Percentiles rank a stretch among this genome's conserved stretches.
Conservation (phyloP, 441 rosid species). For the Macaranga tanarius region DNA sequence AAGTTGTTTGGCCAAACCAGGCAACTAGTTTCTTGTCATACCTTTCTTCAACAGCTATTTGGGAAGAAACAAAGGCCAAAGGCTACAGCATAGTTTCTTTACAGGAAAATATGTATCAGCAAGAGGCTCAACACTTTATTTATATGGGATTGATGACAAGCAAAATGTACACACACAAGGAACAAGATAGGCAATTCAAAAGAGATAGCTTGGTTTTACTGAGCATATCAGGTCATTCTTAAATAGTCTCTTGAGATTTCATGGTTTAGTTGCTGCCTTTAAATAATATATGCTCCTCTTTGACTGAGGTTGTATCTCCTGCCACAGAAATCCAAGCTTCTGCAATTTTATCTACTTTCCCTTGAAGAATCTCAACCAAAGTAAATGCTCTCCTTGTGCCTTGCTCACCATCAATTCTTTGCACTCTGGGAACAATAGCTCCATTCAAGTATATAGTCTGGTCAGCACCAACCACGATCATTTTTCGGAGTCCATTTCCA, state of each 20-base stretch:
- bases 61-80: background rate
- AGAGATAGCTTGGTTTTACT: background rate
- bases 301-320: conserved; percentile 42
- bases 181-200: background rate
- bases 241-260: background rate
- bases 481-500: conserved; percentile 63
- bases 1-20: no score
- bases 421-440: conserved; percentile 79
- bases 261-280: conserved; percentile 18
- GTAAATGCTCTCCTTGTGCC: conserved; percentile 70
- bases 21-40: background rate
- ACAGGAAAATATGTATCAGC: background rate
- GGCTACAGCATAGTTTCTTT: background rate
- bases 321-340: conserved; percentile 71
- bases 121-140: background rate
- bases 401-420: conserved; percentile 22
- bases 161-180: background rate
- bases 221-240: background rate
- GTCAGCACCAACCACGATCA: conserved; percentile 57
- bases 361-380: conserved; percentile 53
- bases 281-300: conserved; percentile 53
- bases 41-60: background rate
- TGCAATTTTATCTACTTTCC: conserved; percentile 55
- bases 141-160: background rate
- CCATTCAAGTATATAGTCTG: conserved; percentile 70